Percentiles rank a stretch among this genome's conserved stretches.
Evolutionary conservation across 768 basidiomycete species (phyloP).

Genomic region (Kwoniella mangroviensis): DNA sequence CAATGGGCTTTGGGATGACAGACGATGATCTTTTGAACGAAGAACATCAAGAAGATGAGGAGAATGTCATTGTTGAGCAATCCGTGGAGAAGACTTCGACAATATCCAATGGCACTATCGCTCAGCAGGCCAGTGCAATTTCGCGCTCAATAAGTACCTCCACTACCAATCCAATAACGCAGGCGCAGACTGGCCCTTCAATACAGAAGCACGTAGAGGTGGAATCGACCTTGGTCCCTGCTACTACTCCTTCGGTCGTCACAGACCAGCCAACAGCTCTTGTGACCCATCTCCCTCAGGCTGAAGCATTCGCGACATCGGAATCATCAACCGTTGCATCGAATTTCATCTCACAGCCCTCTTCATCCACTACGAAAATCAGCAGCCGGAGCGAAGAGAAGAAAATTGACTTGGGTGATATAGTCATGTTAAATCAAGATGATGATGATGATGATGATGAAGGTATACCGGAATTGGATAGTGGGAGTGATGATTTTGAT

Average conservation of each 20-base stretch:
- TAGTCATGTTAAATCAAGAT: slow-evolving; percentile 14
- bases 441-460: slow-evolving; percentile 20
- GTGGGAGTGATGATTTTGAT: slow-evolving; percentile 25
- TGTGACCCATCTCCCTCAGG: neutral
- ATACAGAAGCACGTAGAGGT: neutral
- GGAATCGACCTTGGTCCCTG: no score
- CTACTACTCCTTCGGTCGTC: no score
- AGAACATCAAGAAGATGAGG: neutral
- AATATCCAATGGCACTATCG: neutral
- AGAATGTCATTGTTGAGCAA: slow-evolving; percentile 1
- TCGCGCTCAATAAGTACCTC: neutral
- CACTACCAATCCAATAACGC: neutral
- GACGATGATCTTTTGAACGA: slow-evolving; percentile 2
- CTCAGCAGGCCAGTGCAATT: neutral
- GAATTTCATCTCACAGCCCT: neutral
- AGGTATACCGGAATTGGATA: slow-evolving; percentile 25
- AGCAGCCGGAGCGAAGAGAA: neutral
- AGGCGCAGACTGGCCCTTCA: neutral
- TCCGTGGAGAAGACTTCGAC: neutral
- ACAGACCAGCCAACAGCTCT: no score
- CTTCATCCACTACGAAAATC: slow-evolving; percentile 1
- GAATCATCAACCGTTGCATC: neutral
- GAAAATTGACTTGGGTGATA: neutral
- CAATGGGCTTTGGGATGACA: slow-evolving; percentile 33
- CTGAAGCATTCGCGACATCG: neutral